Conservation (phyloP, 2,329 filamentous ascomycete genomes). For the Fusarium nurragi region DNA sequence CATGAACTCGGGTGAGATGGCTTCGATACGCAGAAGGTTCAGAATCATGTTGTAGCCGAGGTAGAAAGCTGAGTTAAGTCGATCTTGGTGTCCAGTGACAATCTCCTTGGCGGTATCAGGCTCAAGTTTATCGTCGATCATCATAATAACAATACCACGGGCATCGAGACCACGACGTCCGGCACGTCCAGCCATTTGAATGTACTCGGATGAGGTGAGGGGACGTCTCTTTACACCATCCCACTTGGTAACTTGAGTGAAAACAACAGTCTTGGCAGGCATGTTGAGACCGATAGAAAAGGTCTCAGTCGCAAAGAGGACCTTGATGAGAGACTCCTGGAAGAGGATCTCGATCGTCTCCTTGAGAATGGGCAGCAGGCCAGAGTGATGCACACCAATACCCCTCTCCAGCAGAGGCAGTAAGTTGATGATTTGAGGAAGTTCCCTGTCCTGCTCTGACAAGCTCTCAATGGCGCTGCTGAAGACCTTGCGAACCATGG, state of each 20-base stretch:
- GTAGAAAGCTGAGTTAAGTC: constrained; percentile 96
- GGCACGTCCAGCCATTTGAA: constrained; percentile 98
- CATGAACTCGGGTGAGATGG: constrained; percentile 99
- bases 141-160: constrained; percentile 99
- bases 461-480: constrained; percentile 91
- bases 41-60: constrained; percentile 99
- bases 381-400: constrained; percentile 97
- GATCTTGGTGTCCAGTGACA: constrained; percentile 95
- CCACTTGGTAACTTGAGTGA: constrained; percentile 95
- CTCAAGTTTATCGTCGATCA: constrained; percentile 97
- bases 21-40: constrained; percentile 95
- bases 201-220: constrained; percentile 93
- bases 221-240: constrained; percentile 84
- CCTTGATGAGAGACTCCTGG: constrained; percentile 97
- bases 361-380: constrained; percentile 92
- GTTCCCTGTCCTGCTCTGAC: constrained; percentile 86
- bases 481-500: constrained; percentile 94
- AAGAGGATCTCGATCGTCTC: constrained; percentile 99
- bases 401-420: constrained; percentile 88
- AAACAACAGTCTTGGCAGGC: constrained; percentile 99
- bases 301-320: constrained; percentile 96
- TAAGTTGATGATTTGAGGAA: constrained; percentile 92
- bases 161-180: constrained; percentile 97
- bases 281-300: constrained; percentile 99
- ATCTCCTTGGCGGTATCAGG: constrained; percentile 93